Evolutionary conservation across 2,329 filamentous ascomycete genomes (phyloP).

Genomic region (Septoria linicola): DNA sequence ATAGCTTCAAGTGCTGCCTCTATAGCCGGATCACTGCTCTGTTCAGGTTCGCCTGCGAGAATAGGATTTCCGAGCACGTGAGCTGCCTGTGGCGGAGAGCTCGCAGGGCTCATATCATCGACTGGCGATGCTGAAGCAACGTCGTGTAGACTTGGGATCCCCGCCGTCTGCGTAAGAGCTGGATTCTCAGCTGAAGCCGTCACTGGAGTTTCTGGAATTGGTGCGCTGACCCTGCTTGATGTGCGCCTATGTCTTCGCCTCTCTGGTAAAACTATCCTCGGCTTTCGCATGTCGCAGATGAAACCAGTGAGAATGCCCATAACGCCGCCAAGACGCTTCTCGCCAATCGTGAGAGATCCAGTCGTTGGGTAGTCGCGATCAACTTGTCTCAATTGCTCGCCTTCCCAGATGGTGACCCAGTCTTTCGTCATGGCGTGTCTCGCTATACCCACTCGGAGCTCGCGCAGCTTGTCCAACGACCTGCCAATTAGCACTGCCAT

Average conservation of each 20-base stretch:
- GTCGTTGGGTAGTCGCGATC: constrained; percentile 59
- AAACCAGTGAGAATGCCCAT: constrained; percentile 67
- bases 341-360: constrained; percentile 52
- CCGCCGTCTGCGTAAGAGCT: constrained; percentile 8
- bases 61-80: neutral
- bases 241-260: constrained; percentile 18
- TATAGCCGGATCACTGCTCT: constrained; percentile 6
- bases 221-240: constrained; percentile 13
- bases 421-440: constrained; percentile 51
- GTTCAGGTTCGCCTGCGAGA: neutral
- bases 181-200: constrained; percentile 2
- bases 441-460: constrained; percentile 73
- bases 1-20: constrained; percentile 7
- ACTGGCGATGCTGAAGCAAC: constrained; percentile 14
- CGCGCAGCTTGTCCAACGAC: constrained; percentile 64
- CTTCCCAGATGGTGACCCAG: constrained; percentile 64
- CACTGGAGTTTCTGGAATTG: constrained; percentile 6
- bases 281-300: constrained; percentile 58
- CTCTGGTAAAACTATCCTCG: constrained; percentile 29
- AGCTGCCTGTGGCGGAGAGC: neutral
- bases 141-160: constrained; percentile 21
- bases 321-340: constrained; percentile 65
- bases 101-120: neutral
- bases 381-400: constrained; percentile 61
- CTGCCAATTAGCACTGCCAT: constrained; percentile 74